Conservation (phyloP, 2,329 filamentous ascomycete genomes). For the Hansfordia pulvinata region DNA sequence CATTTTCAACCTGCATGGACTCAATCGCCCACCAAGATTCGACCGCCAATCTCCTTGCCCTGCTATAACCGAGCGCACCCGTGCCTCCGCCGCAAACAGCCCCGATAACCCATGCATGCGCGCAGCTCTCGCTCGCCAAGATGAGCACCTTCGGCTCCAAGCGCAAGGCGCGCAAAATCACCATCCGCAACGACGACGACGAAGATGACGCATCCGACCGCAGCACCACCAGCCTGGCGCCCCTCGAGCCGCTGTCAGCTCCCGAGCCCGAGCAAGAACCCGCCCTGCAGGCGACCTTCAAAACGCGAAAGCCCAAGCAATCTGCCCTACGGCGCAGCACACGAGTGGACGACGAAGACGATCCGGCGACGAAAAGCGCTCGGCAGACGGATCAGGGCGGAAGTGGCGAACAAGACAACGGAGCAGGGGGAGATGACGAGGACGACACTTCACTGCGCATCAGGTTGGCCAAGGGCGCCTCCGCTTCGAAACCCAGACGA, state of each 20-base stretch:
- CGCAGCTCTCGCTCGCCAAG: slow-evolving; percentile 5
- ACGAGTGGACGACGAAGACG: slow-evolving; percentile 26
- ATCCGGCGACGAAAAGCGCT: slow-evolving; percentile 5
- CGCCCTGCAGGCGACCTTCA: slow-evolving; percentile 25
- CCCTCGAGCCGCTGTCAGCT: slow-evolving; percentile 12
- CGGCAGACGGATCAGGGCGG: slow-evolving; percentile 3
- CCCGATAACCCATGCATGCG: slow-evolving; percentile 1
- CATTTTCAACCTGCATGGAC: too few relatives aligned
- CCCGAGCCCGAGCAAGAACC: slow-evolving; percentile 14
- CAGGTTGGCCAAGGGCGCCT: slow-evolving; percentile 55
- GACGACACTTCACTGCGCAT: slow-evolving; percentile 31
- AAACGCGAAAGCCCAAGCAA: slow-evolving; percentile 40
- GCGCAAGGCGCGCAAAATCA: slow-evolving; percentile 66
- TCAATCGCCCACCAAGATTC: too few relatives aligned
- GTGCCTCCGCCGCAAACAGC: too few relatives aligned
- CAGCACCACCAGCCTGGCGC: slow-evolving; percentile 6
- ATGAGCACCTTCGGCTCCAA: slow-evolving; percentile 45
- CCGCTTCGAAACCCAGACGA: too few relatives aligned
- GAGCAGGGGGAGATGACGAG: slow-evolving; percentile 23
- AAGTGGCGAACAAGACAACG: slow-evolving; percentile 8
- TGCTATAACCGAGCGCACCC: too few relatives aligned
- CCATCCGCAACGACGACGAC: slow-evolving; percentile 53
- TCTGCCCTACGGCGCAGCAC: slow-evolving; percentile 45
- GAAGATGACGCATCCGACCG: too few relatives aligned
- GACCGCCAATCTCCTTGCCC: too few relatives aligned